Evolutionary conservation across 495 filamentous ascomycete genomes (phyloP).

Genomic region (Penicillium odoratum): DNA sequence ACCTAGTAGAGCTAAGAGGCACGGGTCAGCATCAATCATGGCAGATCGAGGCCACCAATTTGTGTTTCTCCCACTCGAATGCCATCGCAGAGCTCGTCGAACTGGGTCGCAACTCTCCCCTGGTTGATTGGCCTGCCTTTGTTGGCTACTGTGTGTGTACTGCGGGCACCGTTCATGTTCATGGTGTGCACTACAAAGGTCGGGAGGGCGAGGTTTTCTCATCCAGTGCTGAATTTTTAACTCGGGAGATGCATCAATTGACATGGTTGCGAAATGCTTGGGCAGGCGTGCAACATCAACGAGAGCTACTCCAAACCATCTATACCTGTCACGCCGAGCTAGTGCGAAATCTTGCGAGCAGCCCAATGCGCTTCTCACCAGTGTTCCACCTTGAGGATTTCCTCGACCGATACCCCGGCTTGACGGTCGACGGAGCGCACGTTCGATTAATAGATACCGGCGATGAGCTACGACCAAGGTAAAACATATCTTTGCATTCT

Average conservation of each 20-base stretch:
- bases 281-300: slow-evolving; percentile 77
- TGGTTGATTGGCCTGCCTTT: slow-evolving; percentile 80
- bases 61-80: slow-evolving; percentile 85
- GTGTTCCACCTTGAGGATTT: slow-evolving; percentile 86
- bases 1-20: slow-evolving; percentile 73
- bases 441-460: slow-evolving; percentile 56
- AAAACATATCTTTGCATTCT: slow-evolving; percentile 8
- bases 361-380: slow-evolving; percentile 67
- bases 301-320: slow-evolving; percentile 71
- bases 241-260: slow-evolving; percentile 75
- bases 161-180: slow-evolving; percentile 81
- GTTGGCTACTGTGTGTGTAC: slow-evolving; percentile 81
- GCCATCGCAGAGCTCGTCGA: slow-evolving; percentile 82
- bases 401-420: slow-evolving; percentile 71
- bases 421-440: slow-evolving; percentile 54
- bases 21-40: slow-evolving; percentile 84
- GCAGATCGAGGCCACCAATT: slow-evolving; percentile 85
- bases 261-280: slow-evolving; percentile 70
- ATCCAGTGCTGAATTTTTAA: slow-evolving; percentile 67
- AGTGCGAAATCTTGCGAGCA: slow-evolving; percentile 66
- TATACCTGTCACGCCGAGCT: slow-evolving; percentile 72
- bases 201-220: slow-evolving; percentile 64
- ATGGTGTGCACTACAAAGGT: slow-evolving; percentile 75
- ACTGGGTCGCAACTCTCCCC: slow-evolving; percentile 61
- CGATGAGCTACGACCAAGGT: slow-evolving; percentile 51